Base-by-base conservation (phyloP, 371 early-diverging fungal species). In the Thermomucor indicae-seudaticae region DNA sequence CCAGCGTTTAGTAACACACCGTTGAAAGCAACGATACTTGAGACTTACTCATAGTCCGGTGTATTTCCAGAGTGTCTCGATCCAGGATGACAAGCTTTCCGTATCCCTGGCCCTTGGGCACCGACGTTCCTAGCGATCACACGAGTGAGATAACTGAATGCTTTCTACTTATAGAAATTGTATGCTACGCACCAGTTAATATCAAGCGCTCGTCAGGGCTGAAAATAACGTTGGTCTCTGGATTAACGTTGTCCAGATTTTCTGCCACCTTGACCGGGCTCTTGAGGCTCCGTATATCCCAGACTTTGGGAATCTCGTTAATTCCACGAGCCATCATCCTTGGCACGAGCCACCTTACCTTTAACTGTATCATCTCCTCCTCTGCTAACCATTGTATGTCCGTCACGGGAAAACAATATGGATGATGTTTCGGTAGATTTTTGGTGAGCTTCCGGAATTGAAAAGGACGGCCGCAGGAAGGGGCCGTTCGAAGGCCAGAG, bases 351-450 rank as follows among this genome's bases (percentile, higher is more conserved):
- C n/a, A n/a, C 40, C 71, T 37, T 72, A 84, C 86, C 57, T 78
- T 95, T 95, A 23, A 96, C 86, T 2, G 91, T 85, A 45, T 89
- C 90, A 56, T 92, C 93, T 17, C 87, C 85, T 28, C 90, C 88
- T 35, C 95, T 75, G 2, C 91, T 85, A 0, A 90, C 80, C 43
- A 95, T 47, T 2, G 78, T 72, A 20, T 58, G 65, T 20, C 81
- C 79, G 47, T 87, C 80, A 20, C 78, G 64, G 1, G 92, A 84
- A 53, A 92, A 88, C 14, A 74, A 51, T 3, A 91, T 62, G 14
- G 76, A 80, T 1, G 89, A 83, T 0, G 88, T 90, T 17, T 88
- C 87, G 2, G 85, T 75, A 11, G 79, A 77, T 24, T 76, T 72
- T 44, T 67, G 64, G 67, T 97, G 77, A 4, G 92, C 93, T 42